Base-by-base conservation (phyloP, 2,329 filamentous ascomycete genomes). In the Phyllosticta paracitricarpa region DNA sequence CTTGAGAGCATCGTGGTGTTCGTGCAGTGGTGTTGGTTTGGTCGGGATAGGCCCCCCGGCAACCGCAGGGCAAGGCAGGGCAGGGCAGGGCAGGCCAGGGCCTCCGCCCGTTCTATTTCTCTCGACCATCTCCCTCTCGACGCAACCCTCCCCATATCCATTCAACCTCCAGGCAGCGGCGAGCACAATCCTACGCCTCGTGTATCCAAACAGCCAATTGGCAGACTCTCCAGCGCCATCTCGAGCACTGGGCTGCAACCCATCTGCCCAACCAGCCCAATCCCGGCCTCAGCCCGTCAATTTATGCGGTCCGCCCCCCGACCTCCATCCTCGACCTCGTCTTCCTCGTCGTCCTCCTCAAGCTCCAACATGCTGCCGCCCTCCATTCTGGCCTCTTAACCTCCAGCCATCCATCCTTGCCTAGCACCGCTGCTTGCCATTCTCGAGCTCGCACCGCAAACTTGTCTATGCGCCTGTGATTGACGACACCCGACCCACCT, bases 401-500 rank as follows among this genome's bases (percentile, higher is more conserved):
- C 14, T 40, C 33, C 10, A 12, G 33, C 40, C 40, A 48, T 19
- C 40, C 40, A 48, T 48, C 40, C 40, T 48, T 48, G 40, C 40
- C 14, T 40, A 40, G 10, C 40, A 48, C 17, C 14, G 17, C 40
- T n/a, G n/a, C 17, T 30, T 4, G 28, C 40, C 17, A n/a, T 48
- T n/a, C 14, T 48, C 40, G 14, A 17, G 40, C 40, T 48, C 6
- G 40, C 14, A 48, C 40, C 40, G 6, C 40, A n/a, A 17, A 17
- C 3, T 48, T 19, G 40, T n/a, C 40, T n/a, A n/a, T 48, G 40
- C 40, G 40, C 40, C 52, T 19, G 30, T 56, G 54, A 56, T 56
- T 55, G n/a, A 28, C 53, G 52, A 60, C 56, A 56, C 58, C 58
- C 58, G 58, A 61, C 54, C 25, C 58, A 25, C 53, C 48, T 12